Base-by-base conservation (phyloP, 129 eudicot species). In the Escallonia rubra region DNA sequence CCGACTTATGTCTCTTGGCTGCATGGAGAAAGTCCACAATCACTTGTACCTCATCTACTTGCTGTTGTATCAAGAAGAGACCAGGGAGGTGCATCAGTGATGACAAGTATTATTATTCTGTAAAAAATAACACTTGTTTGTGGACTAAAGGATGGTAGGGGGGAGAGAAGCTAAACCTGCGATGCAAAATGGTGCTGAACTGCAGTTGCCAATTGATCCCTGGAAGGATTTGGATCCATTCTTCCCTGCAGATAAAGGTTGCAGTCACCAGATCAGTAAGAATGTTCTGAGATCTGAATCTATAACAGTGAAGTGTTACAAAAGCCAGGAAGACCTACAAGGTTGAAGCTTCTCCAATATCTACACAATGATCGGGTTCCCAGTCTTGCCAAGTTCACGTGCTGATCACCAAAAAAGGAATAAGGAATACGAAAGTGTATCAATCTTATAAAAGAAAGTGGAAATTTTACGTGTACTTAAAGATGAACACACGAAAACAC, bases 141-240 rank as follows among this genome's bases (percentile, higher is more conserved):
- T 52, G 57, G 40, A 5, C 12, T 5, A 69, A 8, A 51, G 44
- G 14, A 57, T 51, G 34, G 16, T 13, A 41, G 55, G 64, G 67
- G 51, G 65, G 70, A 62, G 46, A 12, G 53, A 57, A 43, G 72
- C 48, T 60, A 52, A 14, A 93, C 99, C 99, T 89, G 96, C 14
- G 95, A 82, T 74, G 95, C 85, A 69, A 93, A 93, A 80, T 93
- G 99, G 73, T 83, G 82, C 77, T 93, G 95, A 75, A 89, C 88
- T 1, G 85, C 83, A 4, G 78, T 76, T 71, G 85, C 77, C 64
- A 93, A 76, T 61, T 93, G 96, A 62, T 89, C 99, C 78, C 74
- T 93, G 23, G 98, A 79, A 45, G 86, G 89, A 77, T 78, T 78
- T 61, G 88, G 66, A 61, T 79, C 82, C 15, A 67, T 62, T 71